These are phyloP conservation scores for Colletotrichum chlorophyti DNA, from an alignment of 2,329 filamentous ascomycete genomes.

Conservation along the genomic window DNA sequence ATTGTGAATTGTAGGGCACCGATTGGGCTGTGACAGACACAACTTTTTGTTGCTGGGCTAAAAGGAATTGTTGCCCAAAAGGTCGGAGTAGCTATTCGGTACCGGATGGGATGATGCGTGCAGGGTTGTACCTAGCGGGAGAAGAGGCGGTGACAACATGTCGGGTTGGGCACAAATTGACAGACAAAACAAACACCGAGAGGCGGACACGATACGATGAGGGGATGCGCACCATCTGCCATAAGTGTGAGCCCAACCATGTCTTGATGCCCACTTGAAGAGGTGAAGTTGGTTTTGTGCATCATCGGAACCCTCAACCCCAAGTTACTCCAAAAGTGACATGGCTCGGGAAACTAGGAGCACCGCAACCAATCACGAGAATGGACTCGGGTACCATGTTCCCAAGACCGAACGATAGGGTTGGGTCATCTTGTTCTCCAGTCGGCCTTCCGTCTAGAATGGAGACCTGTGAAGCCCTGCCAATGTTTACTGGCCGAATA, in stretches of 20 bases:
- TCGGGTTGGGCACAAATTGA: slow-evolving; percentile 31
- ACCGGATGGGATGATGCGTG: slow-evolving; percentile 36
- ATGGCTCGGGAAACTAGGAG: neutral
- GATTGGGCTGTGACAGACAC: slow-evolving; percentile 39
- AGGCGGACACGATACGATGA: slow-evolving; percentile 26
- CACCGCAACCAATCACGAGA: slow-evolving; percentile 13
- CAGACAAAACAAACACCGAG: slow-evolving; percentile 25
- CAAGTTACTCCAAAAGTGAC: neutral
- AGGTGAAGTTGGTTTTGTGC: slow-evolving; percentile 24
- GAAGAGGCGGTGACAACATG: slow-evolving; percentile 39
- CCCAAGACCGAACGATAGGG: too few relatives aligned
- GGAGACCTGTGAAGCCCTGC: too few relatives aligned
- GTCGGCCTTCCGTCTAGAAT: too few relatives aligned
- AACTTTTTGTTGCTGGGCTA: slow-evolving; percentile 27
- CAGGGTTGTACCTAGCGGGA: slow-evolving; percentile 42
- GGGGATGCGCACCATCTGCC: slow-evolving; percentile 26
- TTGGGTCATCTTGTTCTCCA: neutral
- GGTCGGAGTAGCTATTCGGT: slow-evolving; percentile 36
- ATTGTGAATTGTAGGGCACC: slow-evolving; percentile 33
- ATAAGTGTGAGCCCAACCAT: slow-evolving; percentile 30
- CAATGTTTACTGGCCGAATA: neutral
- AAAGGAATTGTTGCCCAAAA: slow-evolving; percentile 42
- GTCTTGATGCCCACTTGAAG: slow-evolving; percentile 31
- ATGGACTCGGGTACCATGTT: too few relatives aligned
- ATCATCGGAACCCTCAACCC: slow-evolving; percentile 3